Evolutionary conservation across 345 rosid genomes (phyloP), one percentile per base, ranked within the genome.

Genomic region (Melaleuca quinquenervia): DNA sequence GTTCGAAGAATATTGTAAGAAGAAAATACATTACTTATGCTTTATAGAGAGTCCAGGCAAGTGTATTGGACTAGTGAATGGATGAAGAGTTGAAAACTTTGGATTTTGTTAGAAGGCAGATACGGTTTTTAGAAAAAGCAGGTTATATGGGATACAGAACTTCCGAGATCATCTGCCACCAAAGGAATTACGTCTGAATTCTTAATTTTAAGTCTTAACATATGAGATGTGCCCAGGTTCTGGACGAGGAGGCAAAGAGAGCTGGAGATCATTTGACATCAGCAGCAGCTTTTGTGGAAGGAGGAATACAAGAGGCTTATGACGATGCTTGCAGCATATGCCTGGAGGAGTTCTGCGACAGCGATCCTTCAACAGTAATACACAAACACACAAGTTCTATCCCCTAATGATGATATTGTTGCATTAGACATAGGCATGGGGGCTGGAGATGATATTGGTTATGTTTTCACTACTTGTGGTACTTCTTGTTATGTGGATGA

Each of bases 241-340:
- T 74, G 84, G 91, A 78, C 44, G 82, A 90, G 87, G 92, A 87
- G 85, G 82, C 84, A 54, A 78, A 84, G 78, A 87, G 90, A 84
- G 82, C 89, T 83, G 94, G 91, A 8, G 83, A 87, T 85, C 93
- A 89, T 87, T 51, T 91, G 88, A 89, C 91, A 36, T 94, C 97
- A 49, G 94, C 96, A 85, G 95, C 92, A 52, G 97, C 97, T 75
- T 94, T 93, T 87, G 97, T 94, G 50, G 93, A 93, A 91, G 97
- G 95, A 58, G 95, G 97, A 56, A 88, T 93, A 74, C 97, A 90
- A 85, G 93, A 93, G 45, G 92, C 96, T 45, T 88, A 92, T 92
- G 97, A 94, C 82, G 95, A 94, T 90, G 88, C 95, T 80, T 93
- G 95, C 89, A 93, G 97, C 90, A 93, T 93, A 85, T 94, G 96